Evolutionary conservation across 2,329 filamentous ascomycete genomes (phyloP), one percentile per base, ranked within the genome.

Genomic region (Colletotrichum sp.): DNA sequence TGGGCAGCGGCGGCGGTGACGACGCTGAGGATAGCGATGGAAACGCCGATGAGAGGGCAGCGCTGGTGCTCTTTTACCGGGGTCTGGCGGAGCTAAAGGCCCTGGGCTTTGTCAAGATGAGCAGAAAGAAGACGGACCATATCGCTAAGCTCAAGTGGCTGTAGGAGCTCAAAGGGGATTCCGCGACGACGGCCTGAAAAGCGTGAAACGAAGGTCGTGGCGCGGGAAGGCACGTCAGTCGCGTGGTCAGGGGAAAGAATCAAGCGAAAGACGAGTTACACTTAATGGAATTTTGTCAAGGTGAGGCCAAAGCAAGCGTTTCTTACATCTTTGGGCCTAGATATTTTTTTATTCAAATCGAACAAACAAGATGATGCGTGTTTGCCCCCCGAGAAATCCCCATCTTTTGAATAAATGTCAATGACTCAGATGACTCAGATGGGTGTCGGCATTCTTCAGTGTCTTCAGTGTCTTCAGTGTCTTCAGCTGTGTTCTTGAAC

Each of bases 81-180:
- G 94, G 92, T 7, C 84, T 99, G 77, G 95, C 96, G 1, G 97
- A 99, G 84, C 85, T 99, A 82, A 94, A 93, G 83, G 91, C 93
- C 70, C 88, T 99, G 80, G 97, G 97, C 9, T 94, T 98, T 85
- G 90, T 99, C 77, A 98, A 97, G 87, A 90, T 91, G 77, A 99
- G 94, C 81, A 94, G 94, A 85, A 98, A 96, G 88, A 98, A 98
- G 88, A 92, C 93, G 28, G 97, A 99, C 83, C 96, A 99, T 85
- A 87, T 99, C 79, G 93, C 95, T 52, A 99, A 98, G 87, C 89
- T 96, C 92, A 96, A 94, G 83, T 97, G 96, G 80, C 86, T 97
- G 77, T 91, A 83, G 82, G 71, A 71, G 72, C 74, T 75, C 66
- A 76, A 76, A 76, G 74, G 65, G 43, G 8, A 21, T 24, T 36